Evolutionary conservation across 2,329 filamentous ascomycete genomes (phyloP), one percentile per base, ranked within the genome.

Genomic region (Xylaria sp.): DNA sequence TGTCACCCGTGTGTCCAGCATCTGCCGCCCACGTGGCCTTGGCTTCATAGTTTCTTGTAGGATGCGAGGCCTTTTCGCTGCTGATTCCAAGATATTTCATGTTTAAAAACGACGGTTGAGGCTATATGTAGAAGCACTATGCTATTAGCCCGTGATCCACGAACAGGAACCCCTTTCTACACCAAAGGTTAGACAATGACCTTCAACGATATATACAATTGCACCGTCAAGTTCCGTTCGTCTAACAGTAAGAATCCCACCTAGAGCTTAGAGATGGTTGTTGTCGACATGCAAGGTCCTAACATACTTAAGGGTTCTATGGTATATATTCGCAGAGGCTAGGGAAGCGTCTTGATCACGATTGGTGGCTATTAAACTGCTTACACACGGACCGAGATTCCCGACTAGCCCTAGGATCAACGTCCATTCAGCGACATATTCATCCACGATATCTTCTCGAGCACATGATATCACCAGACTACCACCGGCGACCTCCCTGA

Each of bases 351-450:
- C 22, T 59, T 72, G 39, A 36, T 72, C n/a, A 69, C 67, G 27
- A 70, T 71, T 54, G 70, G 70, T 10, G 70, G 69, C 27, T 71
- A 71, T 44, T 54, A 72, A 33, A 71, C 69, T 15, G 59, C 65
- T 1, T 65, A 68, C 38, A 31, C 11, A 1, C 63, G 63, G 11
- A 56, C 27, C 17, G 22, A 64, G 7, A 54, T 55, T n/a, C 13
- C 45, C 3, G 55, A 10, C 10, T 57, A 25, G 50, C 36, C 45
- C n/a, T 72, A 55, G 64, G 67, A 65, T 33, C 57, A 56, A n/a
- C 66, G 65, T 6, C 45, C 65, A 3, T 69, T 71, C 11, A 71
- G 45, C 58, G 70, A 72, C 1, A 69, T 71, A 15, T 72, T 55
- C 17, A 66, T 68, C 11, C 66, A 63, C 29, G 66, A 66, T 36